phyloP scores from a whole-genome alignment of 768 basidiomycete genomes.

The Hygrophoropsis aurantiaca region DNA sequence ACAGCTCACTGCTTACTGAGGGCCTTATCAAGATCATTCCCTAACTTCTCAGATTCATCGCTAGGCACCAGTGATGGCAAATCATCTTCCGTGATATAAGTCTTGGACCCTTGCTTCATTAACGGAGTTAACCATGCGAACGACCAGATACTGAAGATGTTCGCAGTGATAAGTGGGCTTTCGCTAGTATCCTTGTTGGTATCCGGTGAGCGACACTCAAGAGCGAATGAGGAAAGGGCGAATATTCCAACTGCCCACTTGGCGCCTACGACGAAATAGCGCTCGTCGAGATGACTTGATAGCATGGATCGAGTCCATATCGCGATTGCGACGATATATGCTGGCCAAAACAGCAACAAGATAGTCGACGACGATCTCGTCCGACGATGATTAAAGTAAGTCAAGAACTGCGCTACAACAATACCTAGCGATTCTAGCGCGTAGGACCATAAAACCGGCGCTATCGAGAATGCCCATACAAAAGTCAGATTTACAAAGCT shows the following conservation, averaged over 20 bases:
- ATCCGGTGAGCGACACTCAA: conserved; percentile 75
- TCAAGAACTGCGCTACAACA: conserved; percentile 47
- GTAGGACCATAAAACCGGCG: conserved; percentile 50
- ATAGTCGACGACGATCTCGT: conserved; percentile 68
- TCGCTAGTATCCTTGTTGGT: conserved; percentile 47
- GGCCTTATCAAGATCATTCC: conserved; percentile 55
- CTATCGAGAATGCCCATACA: conserved; percentile 32
- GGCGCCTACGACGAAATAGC: conserved; percentile 40
- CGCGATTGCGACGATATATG: conserved; percentile 48
- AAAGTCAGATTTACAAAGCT: conserved; percentile 46
- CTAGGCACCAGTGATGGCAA: conserved; percentile 68
- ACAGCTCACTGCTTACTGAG: conserved; percentile 62
- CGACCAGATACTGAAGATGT: conserved; percentile 78
- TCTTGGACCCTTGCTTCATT: conserved; percentile 63
- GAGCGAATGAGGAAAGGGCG: conserved; percentile 52
- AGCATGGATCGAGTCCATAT: conserved; percentile 64
- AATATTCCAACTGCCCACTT: conserved; percentile 43
- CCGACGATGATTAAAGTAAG: conserved; percentile 68
- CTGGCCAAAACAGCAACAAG: conserved; percentile 82
- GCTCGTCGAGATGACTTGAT: conserved; percentile 27
- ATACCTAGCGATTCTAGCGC: conserved; percentile 60
- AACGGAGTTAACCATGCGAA: conserved; percentile 88
- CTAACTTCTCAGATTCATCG: conserved; percentile 73
- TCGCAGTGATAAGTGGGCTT: conserved; percentile 73
- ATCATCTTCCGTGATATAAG: conserved; percentile 82